phyloP scores from a whole-genome alignment of 116 monocot species.

The Phalaenopsis hybrid region DNA sequence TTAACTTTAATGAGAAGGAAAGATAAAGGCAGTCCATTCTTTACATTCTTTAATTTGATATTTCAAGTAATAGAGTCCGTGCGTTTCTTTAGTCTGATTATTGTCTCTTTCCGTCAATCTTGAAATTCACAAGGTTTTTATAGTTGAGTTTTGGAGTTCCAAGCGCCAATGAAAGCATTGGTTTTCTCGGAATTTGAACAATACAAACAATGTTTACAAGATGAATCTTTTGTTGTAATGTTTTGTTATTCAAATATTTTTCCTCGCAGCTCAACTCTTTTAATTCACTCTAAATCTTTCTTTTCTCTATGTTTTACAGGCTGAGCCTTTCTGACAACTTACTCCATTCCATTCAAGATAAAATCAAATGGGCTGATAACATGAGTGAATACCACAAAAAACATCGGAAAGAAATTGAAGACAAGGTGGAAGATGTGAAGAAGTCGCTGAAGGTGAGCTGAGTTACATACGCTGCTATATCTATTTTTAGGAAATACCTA shows the following conservation, averaged over 20 bases:
- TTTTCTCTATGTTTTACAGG: conserved; percentile 36
- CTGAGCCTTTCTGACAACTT: conserved; percentile 70
- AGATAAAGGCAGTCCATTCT: no score
- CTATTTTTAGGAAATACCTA: background rate
- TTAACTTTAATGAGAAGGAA: no score
- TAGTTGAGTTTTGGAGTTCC: no score
- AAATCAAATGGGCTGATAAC: conserved; percentile 94
- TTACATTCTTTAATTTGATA: no score
- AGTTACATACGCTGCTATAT: background rate
- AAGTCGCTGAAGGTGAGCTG: conserved; percentile 73
- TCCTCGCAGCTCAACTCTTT: background rate
- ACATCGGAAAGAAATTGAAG: conserved; percentile 84
- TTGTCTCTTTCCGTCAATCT: no score
- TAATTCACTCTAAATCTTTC: background rate
- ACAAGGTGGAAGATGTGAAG: conserved; percentile 82
- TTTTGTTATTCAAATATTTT: background rate
- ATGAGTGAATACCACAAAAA: conserved; percentile 76
- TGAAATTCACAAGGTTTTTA: no score
- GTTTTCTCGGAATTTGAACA: no score
- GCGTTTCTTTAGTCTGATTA: no score
- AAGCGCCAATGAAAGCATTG: no score
- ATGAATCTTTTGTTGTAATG: no score
- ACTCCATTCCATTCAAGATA: conserved; percentile 80
- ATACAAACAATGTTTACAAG: no score
- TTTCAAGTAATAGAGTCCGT: no score